Conservation (phyloP, 1,284 basidiomycete species). For the Violaceomyces palustris region DNA sequence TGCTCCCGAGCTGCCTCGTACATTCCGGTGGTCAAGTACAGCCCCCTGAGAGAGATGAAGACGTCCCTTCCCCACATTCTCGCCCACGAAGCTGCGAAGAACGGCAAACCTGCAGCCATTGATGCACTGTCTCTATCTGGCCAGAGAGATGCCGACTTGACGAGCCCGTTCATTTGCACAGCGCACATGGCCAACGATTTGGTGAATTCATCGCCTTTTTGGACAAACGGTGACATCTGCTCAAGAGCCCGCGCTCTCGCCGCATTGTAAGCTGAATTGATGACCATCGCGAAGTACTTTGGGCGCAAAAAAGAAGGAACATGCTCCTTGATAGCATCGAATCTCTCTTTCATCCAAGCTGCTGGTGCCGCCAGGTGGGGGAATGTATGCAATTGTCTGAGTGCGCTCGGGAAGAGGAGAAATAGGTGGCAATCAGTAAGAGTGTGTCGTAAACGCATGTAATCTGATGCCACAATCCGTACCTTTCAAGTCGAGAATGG, state of each 20-base stretch:
- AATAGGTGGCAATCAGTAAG: background rate
- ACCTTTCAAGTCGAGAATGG: conserved; percentile 63
- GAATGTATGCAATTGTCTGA: conserved; percentile 22
- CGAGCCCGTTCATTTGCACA: conserved; percentile 45
- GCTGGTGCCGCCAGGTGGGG: conserved; percentile 30
- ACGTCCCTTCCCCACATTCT: conserved; percentile 46
- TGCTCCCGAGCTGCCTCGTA: conserved; percentile 32
- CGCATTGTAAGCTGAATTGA: conserved; percentile 38
- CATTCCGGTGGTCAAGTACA: conserved; percentile 48
- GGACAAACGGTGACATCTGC: conserved; percentile 38
- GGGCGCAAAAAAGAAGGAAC: conserved; percentile 45
- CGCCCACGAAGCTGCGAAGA: conserved; percentile 46
- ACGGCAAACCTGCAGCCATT: conserved; percentile 47
- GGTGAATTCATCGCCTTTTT: conserved; percentile 42
- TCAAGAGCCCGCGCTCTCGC: conserved; percentile 29
- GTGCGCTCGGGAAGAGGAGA: background rate
- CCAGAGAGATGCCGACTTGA: conserved; percentile 45
- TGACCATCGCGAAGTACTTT: conserved; percentile 46
- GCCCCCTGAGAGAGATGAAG: conserved; percentile 46
- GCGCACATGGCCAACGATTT: conserved; percentile 39
- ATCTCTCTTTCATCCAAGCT: conserved; percentile 39
- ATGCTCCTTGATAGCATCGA: conserved; percentile 34
- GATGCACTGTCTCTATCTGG: conserved; percentile 42
- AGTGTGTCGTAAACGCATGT: too few relatives aligned
- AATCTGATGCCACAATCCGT: too few relatives aligned